Evolutionary conservation across 106 monocot genomes (phyloP), one percentile per base, ranked within the genome.

Genomic region (Dendrobium officinale): DNA sequence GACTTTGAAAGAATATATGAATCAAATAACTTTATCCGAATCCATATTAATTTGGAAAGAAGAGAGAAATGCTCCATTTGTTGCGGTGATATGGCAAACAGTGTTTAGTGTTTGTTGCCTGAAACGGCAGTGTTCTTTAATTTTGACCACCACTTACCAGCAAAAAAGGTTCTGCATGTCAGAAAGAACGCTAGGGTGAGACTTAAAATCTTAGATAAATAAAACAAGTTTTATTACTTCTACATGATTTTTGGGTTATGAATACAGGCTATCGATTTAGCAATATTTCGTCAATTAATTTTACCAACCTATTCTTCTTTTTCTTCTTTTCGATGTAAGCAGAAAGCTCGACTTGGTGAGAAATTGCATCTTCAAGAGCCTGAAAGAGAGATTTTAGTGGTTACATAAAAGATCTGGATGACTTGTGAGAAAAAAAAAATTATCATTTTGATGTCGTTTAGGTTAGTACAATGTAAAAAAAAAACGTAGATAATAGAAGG

Each of bases 281-380:
- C 9, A 49, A 49, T 49, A 18, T 11, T 26, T 5, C 41, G 44
- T 9, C 9, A 42, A 75, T 75, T 24, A 29, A 31, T 67, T 85
- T 85, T 82, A 93, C 93, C 83, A 92, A 45, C 79, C 77, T 85
- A 45, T 56, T 90, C 83, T 90, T 93, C 88, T 84, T 92, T 49
- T 93, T 93, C 81, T 90, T 93, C 77, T 89, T 89, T 47, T 90
- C 93, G 68, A 93, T 73, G 75, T 90, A 90, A 61, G 90, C 88
- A 77, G 90, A 81, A 75, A 93, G 67, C 85, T 93, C 93, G 42
- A 79, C 79, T 48, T 93, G 93, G 16, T 80, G 82, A 16, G 15
- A 66, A n/a, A 88, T 16, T 75, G 88, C 68, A 31, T 88, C 88
- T 73, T 90, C 90, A 16, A 93, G 83, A 85, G 82, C 83, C 93